Base-by-base conservation (phyloP, 1,284 basidiomycete species). In the Ustilago shanxiensis region DNA sequence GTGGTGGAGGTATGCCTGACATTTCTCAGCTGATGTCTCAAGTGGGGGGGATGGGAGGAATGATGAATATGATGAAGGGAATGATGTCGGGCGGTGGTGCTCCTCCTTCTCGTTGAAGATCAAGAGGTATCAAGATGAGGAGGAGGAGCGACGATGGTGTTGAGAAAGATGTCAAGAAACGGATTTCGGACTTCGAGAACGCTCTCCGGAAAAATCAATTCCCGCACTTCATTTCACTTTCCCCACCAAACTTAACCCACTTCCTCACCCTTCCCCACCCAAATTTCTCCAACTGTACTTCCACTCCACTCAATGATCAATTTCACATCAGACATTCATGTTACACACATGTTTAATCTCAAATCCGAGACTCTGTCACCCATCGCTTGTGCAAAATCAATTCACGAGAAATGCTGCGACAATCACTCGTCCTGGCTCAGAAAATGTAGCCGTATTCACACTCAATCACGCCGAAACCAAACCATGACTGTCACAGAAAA, bases 11-110 rank as follows among this genome's bases (percentile, higher is more conserved):
- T 0, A 78, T 85, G 79, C 81, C 83, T 0, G 71, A 79, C 33
- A 74, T 84, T 75, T 52, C 72, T 1, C 62, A 72, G 45, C 62
- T 88, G 87, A 88, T 88, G 87, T 77, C 68, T 35, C 20, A 44
- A 33, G 86, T 83, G 74, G 85, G 86, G 20, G 86, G 86, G 2
- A 86, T 87, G 28, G 83, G 82, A 58, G 85, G 83, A 3, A 87
- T 88, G 86, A 84, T 83, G n/a, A 86, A 87, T 66, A 87, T 88
- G 88, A 94, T 95, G 91, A 95, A 95, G 92, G 87, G 90, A 57
- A 91, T 92, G 75, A 94, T 95, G 93, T 20, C n/a, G 8, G 93
- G 93, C 20, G 87, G 87, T 72, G 88, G 87, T 8, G 86, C 86
- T 8, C 53, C 60, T 60, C 60, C 63, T 49, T 56, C 60, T 22